Percentiles rank a stretch among this genome's conserved stretches.
Evolutionary conservation across 192 early-diverging fungal genomes (phyloP).

Genomic region (Entophlyctis helioformis): DNA sequence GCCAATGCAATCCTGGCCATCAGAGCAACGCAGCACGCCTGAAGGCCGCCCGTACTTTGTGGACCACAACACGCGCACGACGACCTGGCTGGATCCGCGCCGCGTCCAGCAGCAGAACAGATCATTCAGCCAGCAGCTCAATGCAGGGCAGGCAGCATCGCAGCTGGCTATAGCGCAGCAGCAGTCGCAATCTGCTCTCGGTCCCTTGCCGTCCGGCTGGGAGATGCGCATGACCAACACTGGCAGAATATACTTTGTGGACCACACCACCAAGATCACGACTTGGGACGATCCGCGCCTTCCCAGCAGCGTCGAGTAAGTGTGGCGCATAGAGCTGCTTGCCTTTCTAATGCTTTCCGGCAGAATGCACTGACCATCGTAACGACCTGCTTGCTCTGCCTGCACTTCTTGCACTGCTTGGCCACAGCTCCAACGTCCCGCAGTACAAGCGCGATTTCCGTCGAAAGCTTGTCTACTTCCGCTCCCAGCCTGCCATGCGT

Average conservation of each 20-base stretch:
- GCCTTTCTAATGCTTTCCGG: too few species aligned
- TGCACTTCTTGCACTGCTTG: too few species aligned
- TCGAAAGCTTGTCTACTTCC: slow-evolving; percentile 93
- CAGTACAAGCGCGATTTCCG: slow-evolving; percentile 99
- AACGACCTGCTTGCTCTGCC: too few species aligned
- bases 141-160: slow-evolving; percentile 30
- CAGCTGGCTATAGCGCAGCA: slow-evolving; percentile 46
- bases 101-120: slow-evolving; percentile 37
- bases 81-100: slow-evolving; percentile 85
- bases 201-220: slow-evolving; percentile 93
- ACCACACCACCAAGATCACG: slow-evolving; percentile 95
- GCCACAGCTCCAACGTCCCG: too few species aligned
- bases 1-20: too few species aligned
- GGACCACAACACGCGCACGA: slow-evolving; percentile 95
- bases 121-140: slow-evolving; percentile 40
- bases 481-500: slow-evolving; percentile 83
- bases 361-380: too few species aligned
- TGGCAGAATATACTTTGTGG: slow-evolving; percentile 93
- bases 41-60: slow-evolving; percentile 94
- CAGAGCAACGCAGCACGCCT: slow-evolving; percentile 26
- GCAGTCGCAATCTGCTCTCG: slow-evolving; percentile 62
- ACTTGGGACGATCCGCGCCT: slow-evolving; percentile 86
- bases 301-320: slow-evolving; percentile 46
- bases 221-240: slow-evolving; percentile 95
- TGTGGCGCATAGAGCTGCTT: too few species aligned